Evolutionary conservation across 1,139 yeast genomes (phyloP), one percentile per base, ranked within the genome.

Genomic region (Protomyces gravidus): DNA sequence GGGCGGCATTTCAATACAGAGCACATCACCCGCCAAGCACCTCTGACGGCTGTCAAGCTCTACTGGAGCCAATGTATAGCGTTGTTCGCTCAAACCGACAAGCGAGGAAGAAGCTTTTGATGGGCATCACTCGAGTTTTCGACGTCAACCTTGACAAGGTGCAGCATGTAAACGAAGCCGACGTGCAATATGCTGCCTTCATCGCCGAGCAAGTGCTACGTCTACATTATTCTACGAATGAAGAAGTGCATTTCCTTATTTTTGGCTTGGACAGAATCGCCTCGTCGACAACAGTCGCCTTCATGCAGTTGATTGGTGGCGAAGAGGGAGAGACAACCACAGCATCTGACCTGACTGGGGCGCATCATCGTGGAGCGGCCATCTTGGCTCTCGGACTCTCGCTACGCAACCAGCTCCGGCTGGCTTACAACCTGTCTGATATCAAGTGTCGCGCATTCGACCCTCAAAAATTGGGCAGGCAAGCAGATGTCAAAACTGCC

Each of bases 71-170:
- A 48, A 72, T 84, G 42, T 78, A 80, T 63, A 68, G 71, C 1
- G 73, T 83, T 6, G 73, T 83, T 25, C 74, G 73, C 51, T 72
- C 71, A 6, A 75, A 75, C 40, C 74, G 76, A 53, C 70, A 75
- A 1, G 75, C 84, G 0, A 75, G 78, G 57, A 78, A 76, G 64
- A 82, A 78, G 67, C 76, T 85, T 53, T 67, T 77, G 28, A 65
- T 64, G 3, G 70, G 73, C 1, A 53, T 78, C n/a, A 61, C 71
- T 25, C 74, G 71, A 56, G 69, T 76, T 0, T 62, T 78, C n/a
- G 71, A 67, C 13, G 68, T 73, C 71, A 68, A 69, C 36, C 45
- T 71, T 17, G 64, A 64, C 19, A 57, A 53, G 50, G 27, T 50
- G 2, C 47, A 60, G 5, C 65, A 63, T 26, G 55, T 59, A 11